Evolutionary conservation across 2,329 filamentous ascomycete genomes (phyloP).

Genomic region (Penicillium sp.): DNA sequence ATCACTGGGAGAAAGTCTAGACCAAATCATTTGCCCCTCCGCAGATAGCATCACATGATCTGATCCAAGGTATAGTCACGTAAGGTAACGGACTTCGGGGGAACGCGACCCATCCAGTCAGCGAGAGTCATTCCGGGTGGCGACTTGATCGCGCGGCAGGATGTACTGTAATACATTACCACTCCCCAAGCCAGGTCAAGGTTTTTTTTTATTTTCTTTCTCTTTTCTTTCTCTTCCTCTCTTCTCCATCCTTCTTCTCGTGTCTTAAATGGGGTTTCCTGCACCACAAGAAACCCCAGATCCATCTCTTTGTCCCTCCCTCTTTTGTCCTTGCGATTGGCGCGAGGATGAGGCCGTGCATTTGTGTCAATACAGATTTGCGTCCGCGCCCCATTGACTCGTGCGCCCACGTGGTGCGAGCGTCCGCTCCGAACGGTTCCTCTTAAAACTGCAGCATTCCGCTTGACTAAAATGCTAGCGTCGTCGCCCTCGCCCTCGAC

Average conservation of each 20-base stretch:
- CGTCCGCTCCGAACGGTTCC: conserved; percentile 22
- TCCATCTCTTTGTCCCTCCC: conserved; percentile 2
- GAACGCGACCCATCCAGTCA: background rate
- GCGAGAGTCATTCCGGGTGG: conserved; percentile 11
- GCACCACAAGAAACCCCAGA: conserved; percentile 4
- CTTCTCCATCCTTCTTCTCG: background rate
- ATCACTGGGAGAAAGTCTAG: too few species aligned
- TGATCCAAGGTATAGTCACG: too few species aligned
- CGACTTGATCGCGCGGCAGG: conserved; percentile 15
- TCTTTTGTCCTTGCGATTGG: conserved; percentile 8
- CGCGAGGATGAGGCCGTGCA: conserved; percentile 28
- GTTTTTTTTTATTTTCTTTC: background rate
- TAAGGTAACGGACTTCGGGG: too few species aligned
- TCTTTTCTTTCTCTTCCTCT: background rate
- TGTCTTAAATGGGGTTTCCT: background rate
- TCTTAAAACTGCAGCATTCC: conserved; percentile 17
- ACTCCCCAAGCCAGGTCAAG: background rate
- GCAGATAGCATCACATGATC: too few species aligned
- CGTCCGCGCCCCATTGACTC: conserved; percentile 29
- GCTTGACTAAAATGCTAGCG: conserved; percentile 30
- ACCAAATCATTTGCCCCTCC: too few species aligned
- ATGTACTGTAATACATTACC: conserved; percentile 4
- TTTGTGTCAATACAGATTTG: conserved; percentile 27
- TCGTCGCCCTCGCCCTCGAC: conserved; percentile 40
- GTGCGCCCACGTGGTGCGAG: conserved; percentile 36